phyloP scores from a whole-genome alignment of 371 early-diverging fungal species.

The Smittium mucronatum region DNA sequence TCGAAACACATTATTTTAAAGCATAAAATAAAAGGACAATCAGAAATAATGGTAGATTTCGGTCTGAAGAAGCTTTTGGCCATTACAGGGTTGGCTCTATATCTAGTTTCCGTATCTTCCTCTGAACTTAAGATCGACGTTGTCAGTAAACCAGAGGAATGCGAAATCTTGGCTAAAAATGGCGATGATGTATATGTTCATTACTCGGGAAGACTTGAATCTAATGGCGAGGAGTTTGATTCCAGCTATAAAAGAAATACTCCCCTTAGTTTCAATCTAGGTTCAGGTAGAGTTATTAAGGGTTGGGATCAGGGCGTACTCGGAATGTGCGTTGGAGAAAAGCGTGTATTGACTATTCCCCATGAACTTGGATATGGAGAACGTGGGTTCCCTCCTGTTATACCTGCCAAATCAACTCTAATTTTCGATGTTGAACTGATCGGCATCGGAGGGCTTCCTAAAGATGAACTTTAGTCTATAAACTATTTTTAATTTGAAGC shows the following conservation, averaged over 20 bases:
- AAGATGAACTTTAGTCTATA: background rate
- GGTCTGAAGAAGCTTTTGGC: background rate
- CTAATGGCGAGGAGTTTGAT: constrained; percentile 71
- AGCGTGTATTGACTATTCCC: constrained; percentile 47
- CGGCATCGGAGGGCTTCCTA: constrained; percentile 29
- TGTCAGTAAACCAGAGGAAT: constrained; percentile 37
- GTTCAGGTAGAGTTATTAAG: constrained; percentile 76
- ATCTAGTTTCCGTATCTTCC: background rate
- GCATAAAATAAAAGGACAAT: background rate
- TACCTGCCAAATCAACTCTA: constrained; percentile 67
- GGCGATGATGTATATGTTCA: constrained; percentile 64
- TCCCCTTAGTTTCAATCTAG: constrained; percentile 63
- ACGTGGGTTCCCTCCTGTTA: constrained; percentile 45
- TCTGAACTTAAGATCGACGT: background rate
- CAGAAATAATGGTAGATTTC: background rate
- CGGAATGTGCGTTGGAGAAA: constrained; percentile 62
- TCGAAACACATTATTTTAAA: no score
- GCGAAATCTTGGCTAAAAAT: constrained; percentile 37
- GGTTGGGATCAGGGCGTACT: constrained; percentile 77
- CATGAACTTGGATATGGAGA: constrained; percentile 58
- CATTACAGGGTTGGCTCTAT: background rate
- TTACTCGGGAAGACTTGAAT: constrained; percentile 51
- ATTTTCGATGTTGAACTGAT: constrained; percentile 73
- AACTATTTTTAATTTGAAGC: no score
- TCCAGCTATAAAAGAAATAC: constrained; percentile 61